These are phyloP conservation scores for Azolla pinnata DNA, from an alignment of 75 land plant genomes.

Conservation along the genomic window DNA sequence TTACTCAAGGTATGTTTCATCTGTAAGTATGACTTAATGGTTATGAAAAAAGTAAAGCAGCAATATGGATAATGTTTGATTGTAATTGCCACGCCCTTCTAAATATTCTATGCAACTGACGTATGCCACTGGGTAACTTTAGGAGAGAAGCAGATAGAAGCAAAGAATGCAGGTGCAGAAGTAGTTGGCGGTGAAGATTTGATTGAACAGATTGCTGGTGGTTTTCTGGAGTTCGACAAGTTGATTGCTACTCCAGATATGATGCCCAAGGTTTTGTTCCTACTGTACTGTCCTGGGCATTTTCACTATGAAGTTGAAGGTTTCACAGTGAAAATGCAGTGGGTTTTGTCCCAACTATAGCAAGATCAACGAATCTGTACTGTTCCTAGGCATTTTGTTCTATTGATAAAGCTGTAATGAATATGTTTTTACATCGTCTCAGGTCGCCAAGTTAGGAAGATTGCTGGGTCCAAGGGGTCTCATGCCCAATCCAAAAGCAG, in stretches of 20 bases:
- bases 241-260: slow-evolving; percentile 97
- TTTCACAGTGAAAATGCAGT: too few species aligned
- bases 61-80: too few species aligned
- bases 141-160: slow-evolving; percentile 92
- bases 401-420: neutral
- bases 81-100: too few species aligned
- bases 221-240: slow-evolving; percentile 95
- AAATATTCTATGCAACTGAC: neutral
- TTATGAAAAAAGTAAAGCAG: too few species aligned
- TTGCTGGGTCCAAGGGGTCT: slow-evolving; percentile 94
- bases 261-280: slow-evolving; percentile 99
- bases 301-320: too few species aligned
- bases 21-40: too few species aligned
- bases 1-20: too few species aligned
- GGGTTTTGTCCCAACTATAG: too few species aligned
- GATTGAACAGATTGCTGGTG: slow-evolving; percentile 75
- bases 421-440: slow-evolving; percentile 8
- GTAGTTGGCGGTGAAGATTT: slow-evolving; percentile 91
- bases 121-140: slow-evolving; percentile 6
- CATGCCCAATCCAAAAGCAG: slow-evolving; percentile 99
- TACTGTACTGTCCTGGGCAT: too few species aligned
- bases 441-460: slow-evolving; percentile 92
- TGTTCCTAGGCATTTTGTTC: neutral
- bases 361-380: too few species aligned
- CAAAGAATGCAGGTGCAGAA: slow-evolving; percentile 91